Percentiles rank a stretch among this genome's conserved stretches.
These are phyloP conservation scores for Phylloporus sp. DNA, from an alignment of 1,284 basidiomycete genomes.

Conservation along the genomic window DNA sequence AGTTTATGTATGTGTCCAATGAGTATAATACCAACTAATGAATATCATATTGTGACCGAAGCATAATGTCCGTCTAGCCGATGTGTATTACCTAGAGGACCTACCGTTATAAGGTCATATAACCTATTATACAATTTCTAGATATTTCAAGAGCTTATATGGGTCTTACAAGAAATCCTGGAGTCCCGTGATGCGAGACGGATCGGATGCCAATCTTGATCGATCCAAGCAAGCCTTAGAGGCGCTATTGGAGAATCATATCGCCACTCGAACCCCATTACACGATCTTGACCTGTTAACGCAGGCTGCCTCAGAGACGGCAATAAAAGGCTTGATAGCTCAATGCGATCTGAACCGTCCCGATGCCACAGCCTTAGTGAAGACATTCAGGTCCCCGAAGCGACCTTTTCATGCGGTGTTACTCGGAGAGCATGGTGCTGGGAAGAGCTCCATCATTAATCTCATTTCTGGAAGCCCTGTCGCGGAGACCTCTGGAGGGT, in stretches of 20 bases:
- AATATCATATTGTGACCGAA: too few relatives aligned
- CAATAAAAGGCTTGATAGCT: slow-evolving; percentile 13
- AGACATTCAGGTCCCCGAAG: slow-evolving; percentile 21
- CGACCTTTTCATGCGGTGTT: slow-evolving; percentile 29
- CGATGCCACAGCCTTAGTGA: slow-evolving; percentile 21
- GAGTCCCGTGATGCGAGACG: too few relatives aligned
- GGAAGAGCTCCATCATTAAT: slow-evolving; percentile 40
- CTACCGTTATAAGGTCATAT: too few relatives aligned
- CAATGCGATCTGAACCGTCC: slow-evolving; percentile 20
- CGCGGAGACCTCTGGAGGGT: slow-evolving; percentile 23
- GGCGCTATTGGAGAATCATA: slow-evolving; percentile 21
- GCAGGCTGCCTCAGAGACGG: background rate
- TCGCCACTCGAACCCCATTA: slow-evolving; percentile 14
- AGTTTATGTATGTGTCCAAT: too few relatives aligned
- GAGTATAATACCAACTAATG: too few relatives aligned
- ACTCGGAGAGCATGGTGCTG: slow-evolving; percentile 38
- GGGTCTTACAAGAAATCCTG: too few relatives aligned
- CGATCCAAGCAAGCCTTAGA: slow-evolving; percentile 28
- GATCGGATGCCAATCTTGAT: slow-evolving; percentile 7
- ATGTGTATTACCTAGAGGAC: too few relatives aligned
- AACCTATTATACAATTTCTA: too few relatives aligned
- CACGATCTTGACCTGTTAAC: slow-evolving; percentile 24
- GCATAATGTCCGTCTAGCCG: too few relatives aligned
- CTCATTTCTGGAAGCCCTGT: slow-evolving; percentile 26
- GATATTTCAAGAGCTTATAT: too few relatives aligned